A percentile compares a stretch with the other conserved stretches of the same genome.
These are phyloP conservation scores for Xylaria grammica DNA, from an alignment of 495 filamentous ascomycete genomes.

Conservation along the genomic window DNA sequence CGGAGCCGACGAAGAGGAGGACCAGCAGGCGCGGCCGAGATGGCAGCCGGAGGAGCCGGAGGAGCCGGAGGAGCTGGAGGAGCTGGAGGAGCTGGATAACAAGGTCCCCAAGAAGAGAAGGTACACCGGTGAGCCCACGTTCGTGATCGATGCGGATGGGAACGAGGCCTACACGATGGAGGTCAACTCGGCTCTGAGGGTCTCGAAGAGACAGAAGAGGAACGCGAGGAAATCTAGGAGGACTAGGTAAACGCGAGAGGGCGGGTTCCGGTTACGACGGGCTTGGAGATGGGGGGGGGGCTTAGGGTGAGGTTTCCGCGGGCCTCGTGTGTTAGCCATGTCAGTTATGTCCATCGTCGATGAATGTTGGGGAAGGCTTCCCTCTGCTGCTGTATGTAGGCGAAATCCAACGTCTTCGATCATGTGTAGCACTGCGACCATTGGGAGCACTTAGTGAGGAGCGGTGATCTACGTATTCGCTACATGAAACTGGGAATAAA, in stretches of 20 bases:
- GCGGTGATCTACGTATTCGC: too few relatives aligned
- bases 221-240: background rate
- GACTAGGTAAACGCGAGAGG: background rate
- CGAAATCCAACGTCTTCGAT: background rate
- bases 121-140: background rate
- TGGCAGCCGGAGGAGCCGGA: too few relatives aligned
- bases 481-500: too few relatives aligned
- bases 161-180: background rate
- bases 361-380: too few relatives aligned
- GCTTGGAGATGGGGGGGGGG: too few relatives aligned
- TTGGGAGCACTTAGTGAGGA: background rate
- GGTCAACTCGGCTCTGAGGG: background rate
- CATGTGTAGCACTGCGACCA: background rate
- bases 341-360: too few relatives aligned
- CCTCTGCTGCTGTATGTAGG: too few relatives aligned
- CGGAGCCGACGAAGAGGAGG: too few relatives aligned
- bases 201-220: background rate
- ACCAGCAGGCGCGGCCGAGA: too few relatives aligned
- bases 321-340: too few relatives aligned
- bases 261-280: too few relatives aligned
- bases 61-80: background rate
- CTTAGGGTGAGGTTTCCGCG: too few relatives aligned
- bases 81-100: background rate
- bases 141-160: background rate
- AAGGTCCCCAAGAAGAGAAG: constrained; percentile 1